phyloP scores from a whole-genome alignment of 2,329 filamentous ascomycete species.

The Colletotrichum ledebouriae region DNA sequence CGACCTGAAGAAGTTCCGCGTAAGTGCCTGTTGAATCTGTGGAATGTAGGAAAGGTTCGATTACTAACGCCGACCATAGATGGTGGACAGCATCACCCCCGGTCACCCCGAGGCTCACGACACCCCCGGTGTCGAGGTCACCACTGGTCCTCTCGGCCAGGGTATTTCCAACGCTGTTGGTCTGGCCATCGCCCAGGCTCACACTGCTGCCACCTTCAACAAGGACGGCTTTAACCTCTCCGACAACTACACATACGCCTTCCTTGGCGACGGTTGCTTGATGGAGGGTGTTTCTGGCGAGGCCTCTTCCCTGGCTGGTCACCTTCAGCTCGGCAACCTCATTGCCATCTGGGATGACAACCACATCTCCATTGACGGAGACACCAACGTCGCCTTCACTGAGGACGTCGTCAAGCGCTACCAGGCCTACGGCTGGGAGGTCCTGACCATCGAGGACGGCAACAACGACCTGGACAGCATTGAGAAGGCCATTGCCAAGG shows the following conservation, averaged over 20 bases:
- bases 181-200: constrained; percentile 95
- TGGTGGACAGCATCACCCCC: constrained; percentile 81
- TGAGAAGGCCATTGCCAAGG: constrained; percentile 87
- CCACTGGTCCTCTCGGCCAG: constrained; percentile 96
- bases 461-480: constrained; percentile 90
- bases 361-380: constrained; percentile 94
- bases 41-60: neutral
- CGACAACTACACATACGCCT: constrained; percentile 97
- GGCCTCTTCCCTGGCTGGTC: constrained; percentile 91
- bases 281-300: constrained; percentile 98
- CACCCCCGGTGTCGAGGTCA: constrained; percentile 97
- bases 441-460: constrained; percentile 85
- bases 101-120: constrained; percentile 98
- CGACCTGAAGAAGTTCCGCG: constrained; percentile 96
- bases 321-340: constrained; percentile 97
- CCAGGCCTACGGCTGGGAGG: constrained; percentile 97
- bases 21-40: constrained; percentile 65
- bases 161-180: constrained; percentile 98
- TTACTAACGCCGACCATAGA: constrained; percentile 50
- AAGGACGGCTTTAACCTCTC: constrained; percentile 92
- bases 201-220: constrained; percentile 94
- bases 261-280: constrained; percentile 98
- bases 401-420: constrained; percentile 97
- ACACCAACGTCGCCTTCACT: constrained; percentile 96
- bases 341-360: constrained; percentile 99